Percentiles rank a stretch among this genome's conserved stretches.
phyloP scores from a whole-genome alignment of 2,329 filamentous ascomycete species.

The Sarocladiaceae sp. region DNA sequence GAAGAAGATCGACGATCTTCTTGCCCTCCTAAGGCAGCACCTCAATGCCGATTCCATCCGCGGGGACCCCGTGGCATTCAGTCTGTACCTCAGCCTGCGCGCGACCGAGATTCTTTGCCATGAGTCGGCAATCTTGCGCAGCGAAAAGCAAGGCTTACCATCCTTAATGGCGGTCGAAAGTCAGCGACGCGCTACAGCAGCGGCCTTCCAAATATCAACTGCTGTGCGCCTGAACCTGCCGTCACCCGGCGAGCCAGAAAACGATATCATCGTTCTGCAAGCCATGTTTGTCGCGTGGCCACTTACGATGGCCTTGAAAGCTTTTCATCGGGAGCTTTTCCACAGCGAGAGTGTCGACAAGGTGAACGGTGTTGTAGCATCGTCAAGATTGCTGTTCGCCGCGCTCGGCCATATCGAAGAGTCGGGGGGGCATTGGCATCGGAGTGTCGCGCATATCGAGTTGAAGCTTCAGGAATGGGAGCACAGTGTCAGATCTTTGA shows the following conservation, averaged over 20 bases:
- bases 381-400: slow-evolving; percentile 7
- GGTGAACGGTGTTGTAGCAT: slow-evolving; percentile 6
- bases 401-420: slow-evolving; percentile 11
- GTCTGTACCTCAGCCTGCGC: slow-evolving; percentile 12
- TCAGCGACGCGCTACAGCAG: slow-evolving; percentile 10
- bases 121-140: slow-evolving; percentile 12
- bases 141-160: slow-evolving; percentile 11
- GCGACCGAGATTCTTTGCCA: slow-evolving; percentile 12
- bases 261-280: slow-evolving; percentile 11
- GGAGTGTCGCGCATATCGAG: slow-evolving; percentile 7
- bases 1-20: slow-evolving; percentile 10
- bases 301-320: slow-evolving; percentile 13
- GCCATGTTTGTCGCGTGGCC: slow-evolving; percentile 13
- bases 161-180: slow-evolving; percentile 10
- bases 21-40: slow-evolving; percentile 11
- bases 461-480: slow-evolving; percentile 10
- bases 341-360: background rate
- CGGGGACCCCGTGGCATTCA: slow-evolving; percentile 13
- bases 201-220: slow-evolving; percentile 13
- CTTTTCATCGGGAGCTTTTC: slow-evolving; percentile 21
- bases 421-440: slow-evolving; percentile 11
- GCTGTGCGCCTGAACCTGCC: slow-evolving; percentile 12
- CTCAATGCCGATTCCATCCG: slow-evolving; percentile 12
- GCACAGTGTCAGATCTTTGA: background rate
- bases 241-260: slow-evolving; percentile 6